These are phyloP conservation scores for Brassica cretica DNA, from an alignment of 345 rosid species.

Conservation along the genomic window DNA sequence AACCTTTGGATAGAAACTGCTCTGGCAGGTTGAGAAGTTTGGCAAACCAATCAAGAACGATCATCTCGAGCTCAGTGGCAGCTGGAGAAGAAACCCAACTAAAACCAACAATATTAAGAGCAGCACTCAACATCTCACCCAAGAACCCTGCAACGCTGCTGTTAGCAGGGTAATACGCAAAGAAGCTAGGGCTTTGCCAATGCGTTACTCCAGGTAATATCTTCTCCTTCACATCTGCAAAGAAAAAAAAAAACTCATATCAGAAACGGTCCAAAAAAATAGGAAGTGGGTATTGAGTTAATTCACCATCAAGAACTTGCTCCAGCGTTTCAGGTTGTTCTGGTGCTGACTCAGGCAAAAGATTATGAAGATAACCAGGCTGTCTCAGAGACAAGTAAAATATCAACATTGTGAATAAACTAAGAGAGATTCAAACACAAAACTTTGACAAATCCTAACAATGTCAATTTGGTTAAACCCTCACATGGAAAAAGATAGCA, in stretches of 20 bases:
- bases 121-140: not conserved
- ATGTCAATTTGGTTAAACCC: not conserved
- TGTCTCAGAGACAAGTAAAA: conserved; percentile 19
- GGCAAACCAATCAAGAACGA: not conserved
- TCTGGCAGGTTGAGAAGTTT: conserved; percentile 71
- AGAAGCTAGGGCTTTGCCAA: conserved; percentile 87
- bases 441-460: not conserved
- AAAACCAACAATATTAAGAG: not conserved
- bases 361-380: conserved; percentile 74
- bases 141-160: not conserved
- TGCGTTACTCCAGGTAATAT: conserved; percentile 86
- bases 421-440: not conserved
- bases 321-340: conserved; percentile 66
- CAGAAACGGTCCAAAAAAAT: not conserved
- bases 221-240: conserved; percentile 63
- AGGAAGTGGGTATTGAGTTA: not conserved
- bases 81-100: not conserved
- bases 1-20: conserved; percentile 72
- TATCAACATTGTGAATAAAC: not conserved
- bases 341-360: conserved; percentile 60
- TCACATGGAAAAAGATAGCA: not conserved
- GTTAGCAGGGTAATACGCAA: conserved; percentile 11
- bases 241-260: not conserved
- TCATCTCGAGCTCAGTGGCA: not conserved
- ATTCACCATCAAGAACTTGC: conserved; percentile 74